These are phyloP conservation scores for Geotrichum ghanense DNA, from an alignment of 805 yeast species.

Conservation along the genomic window DNA sequence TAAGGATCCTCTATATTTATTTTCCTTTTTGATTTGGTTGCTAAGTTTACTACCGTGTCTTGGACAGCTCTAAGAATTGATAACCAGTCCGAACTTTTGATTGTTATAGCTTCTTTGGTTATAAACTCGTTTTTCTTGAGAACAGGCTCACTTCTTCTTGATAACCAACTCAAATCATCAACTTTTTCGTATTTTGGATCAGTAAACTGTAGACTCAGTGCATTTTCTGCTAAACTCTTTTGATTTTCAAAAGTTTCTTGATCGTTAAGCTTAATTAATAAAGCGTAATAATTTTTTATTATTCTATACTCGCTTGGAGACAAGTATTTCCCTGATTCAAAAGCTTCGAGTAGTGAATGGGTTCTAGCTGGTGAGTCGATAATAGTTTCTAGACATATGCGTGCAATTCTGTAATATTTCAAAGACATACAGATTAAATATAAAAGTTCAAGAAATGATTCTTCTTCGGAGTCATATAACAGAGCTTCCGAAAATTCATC, in stretches of 20 bases:
- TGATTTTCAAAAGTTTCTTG: conserved; percentile 3
- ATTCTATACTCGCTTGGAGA: neutral
- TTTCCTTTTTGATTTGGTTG: conserved; percentile 10
- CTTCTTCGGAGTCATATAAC: conserved; percentile 17
- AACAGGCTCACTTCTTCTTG: conserved; percentile 2
- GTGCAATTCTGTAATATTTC: conserved; percentile 14
- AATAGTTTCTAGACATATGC: conserved; percentile 16
- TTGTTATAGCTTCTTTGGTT: conserved; percentile 6
- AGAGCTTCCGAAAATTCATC: conserved; percentile 59
- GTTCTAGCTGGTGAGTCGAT: conserved; percentile 10
- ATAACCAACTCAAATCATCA: conserved; percentile 9
- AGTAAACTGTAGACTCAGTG: conserved; percentile 4
- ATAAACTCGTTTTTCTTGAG: conserved; percentile 7
- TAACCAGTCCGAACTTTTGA: conserved; percentile 13
- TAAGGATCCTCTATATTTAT: conserved; percentile 12
- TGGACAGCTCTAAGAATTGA: conserved; percentile 10
- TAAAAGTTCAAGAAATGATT: conserved; percentile 13
- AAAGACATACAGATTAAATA: conserved; percentile 10
- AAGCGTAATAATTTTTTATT: conserved; percentile 2
- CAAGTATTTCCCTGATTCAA: neutral
- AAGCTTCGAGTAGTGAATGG: conserved; percentile 4
- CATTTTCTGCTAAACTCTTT: neutral
- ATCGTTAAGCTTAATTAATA: conserved; percentile 12
- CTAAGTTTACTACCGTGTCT: conserved; percentile 8
- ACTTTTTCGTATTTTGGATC: neutral